Evolutionary conservation across 2,329 filamentous ascomycete species (phyloP).

Genomic region (Colletotrichum agaves): DNA sequence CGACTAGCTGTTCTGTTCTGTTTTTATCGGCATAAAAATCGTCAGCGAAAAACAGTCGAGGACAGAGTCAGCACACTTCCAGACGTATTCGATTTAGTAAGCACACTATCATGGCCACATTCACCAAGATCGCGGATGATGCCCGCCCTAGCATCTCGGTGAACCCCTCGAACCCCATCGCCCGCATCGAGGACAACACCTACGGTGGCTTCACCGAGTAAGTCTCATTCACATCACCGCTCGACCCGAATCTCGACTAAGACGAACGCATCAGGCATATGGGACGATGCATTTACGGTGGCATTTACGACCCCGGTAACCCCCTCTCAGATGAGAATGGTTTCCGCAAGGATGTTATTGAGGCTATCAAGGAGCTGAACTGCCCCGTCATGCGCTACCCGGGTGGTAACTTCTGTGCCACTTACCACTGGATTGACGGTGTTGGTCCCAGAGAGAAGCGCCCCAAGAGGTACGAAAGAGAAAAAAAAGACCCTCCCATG

Average conservation of each 20-base stretch:
- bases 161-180: constrained; percentile 71
- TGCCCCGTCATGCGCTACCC: constrained; percentile 84
- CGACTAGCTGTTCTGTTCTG: neutral
- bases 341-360: constrained; percentile 82
- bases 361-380: constrained; percentile 77
- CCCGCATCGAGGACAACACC: constrained; percentile 81
- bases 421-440: constrained; percentile 87
- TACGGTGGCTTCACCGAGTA: constrained; percentile 89
- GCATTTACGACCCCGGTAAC: constrained; percentile 83
- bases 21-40: constrained; percentile 5
- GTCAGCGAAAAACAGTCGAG: constrained; percentile 7
- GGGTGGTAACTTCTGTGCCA: constrained; percentile 86
- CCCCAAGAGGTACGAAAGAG: constrained; percentile 54
- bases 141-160: constrained; percentile 73
- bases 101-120: constrained; percentile 70
- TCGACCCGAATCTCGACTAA: constrained; percentile 7
- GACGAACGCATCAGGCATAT: constrained; percentile 71
- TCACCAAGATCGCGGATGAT: constrained; percentile 72
- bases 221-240: constrained; percentile 43
- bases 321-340: constrained; percentile 78
- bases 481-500: too few relatives aligned
- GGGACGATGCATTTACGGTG: constrained; percentile 89
- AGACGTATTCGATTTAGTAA: neutral
- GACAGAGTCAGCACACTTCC: neutral
- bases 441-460: constrained; percentile 78